Base-by-base conservation (phyloP, 805 yeast species). In the Wickerhamomyces silvicola region DNA sequence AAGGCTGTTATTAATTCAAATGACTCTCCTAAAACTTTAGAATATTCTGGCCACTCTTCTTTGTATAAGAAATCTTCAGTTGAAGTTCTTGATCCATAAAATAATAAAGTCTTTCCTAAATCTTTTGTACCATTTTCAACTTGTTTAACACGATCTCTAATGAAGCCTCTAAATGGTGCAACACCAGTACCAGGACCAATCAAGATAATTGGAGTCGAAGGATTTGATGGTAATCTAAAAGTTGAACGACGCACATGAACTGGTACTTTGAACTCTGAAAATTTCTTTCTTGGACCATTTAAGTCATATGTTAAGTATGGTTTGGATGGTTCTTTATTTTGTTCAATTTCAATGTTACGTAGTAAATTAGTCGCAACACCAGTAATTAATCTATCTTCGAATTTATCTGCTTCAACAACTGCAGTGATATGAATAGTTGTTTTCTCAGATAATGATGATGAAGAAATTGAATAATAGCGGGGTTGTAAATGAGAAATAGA, bases 181-280 rank as follows among this genome's bases (percentile, higher is more conserved):
- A 90, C 90, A 58, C 98, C 98, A 4, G 98, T 92, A 43, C 98
- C 98, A 28, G 98, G 97, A 18, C 98, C 98, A 51, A 90, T 72
- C 81, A 88, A 75, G 48, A 90, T 86, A 15, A 90, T 70, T 12
- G 97, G 97, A 20, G 79, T 75, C 4, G 72, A 59, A 20, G 94
- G 81, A 53, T 85, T 84, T 7, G 87, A 69, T 14, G 98, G 98
- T 42, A 92, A 69, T 66, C 87, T 88, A 69, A 90, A 92, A 36
- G 90, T 82, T 6, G 97, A 88, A 60, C 92, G 86, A 62, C 97
- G 84, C 28, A 92, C 81, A 56, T 88, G 96, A 25, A 92, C 80
- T 5, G 97, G 97, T 33, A 87, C 66, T 50, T 80, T 82, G 54
- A 41, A 72, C 30, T 57, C 38, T 4, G 52, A 48, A 23, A 52